Base-by-base conservation (phyloP, 768 basidiomycete genomes). In the Pholiota molesta region DNA sequence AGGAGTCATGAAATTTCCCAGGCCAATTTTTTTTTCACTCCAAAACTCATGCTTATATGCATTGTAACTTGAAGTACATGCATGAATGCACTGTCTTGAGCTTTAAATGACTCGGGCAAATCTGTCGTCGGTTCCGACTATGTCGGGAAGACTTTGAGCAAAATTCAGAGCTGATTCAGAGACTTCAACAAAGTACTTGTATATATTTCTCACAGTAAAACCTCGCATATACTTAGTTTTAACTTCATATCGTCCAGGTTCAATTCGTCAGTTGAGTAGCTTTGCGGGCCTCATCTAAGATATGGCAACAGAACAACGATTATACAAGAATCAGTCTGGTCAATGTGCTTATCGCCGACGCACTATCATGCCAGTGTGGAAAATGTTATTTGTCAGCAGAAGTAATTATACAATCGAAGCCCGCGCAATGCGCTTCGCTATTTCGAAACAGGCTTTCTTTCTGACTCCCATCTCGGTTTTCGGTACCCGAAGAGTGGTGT, bases 401-500 rank as follows among this genome's bases (percentile, higher is more conserved):
- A 8, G 21, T 49, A 49, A 49, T 11, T 49, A 31, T 31, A 31
- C 31, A 31, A 6, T 9, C 6, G 6, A 26, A 14, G 23, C 2
- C 19, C 13, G 35, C 35, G 10, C 14, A 13, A 9, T 37, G 7
- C 35, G 35, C n/a, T 0, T 44, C 47, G 21, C 13, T 7, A 19
- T 28, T 13, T 26, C n/a, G 23, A 49, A 49, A 26, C 13, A 21
- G 21, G 21, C 19, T 49, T 26, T 26, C 19, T 2, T 49, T 49
- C 47, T 49, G 47, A 49, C 47, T 49, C 47, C 47, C 47, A 49
- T 49, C 47, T 49, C 47, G 47, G 47, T 19, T 49, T 49, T 49
- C 47, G 47, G 47, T 49, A 49, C 21, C 19, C 23, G 13, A 28
- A 26, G 7, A 19, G n/a, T 49, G 42, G 47, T 49, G 23, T 49